A percentile compares a stretch with the other conserved stretches of the same genome.
phyloP scores from a whole-genome alignment of 2,329 filamentous ascomycete species.

The Helotiales sp. region DNA sequence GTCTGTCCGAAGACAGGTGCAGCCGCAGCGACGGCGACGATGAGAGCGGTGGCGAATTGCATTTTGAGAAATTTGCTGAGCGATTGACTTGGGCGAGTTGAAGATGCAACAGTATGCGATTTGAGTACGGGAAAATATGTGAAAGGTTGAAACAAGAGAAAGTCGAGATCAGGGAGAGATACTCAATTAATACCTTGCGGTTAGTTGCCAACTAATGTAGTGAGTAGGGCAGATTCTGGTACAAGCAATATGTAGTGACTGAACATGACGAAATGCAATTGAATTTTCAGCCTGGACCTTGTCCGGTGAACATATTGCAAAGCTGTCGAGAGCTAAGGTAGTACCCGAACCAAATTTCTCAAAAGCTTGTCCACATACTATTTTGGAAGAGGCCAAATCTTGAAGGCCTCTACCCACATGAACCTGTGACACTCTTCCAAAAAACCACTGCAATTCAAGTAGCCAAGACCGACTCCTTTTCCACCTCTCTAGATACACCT shows the following conservation, averaged over 20 bases:
- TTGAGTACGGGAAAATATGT: background rate
- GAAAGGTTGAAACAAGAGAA: slow-evolving; percentile 10
- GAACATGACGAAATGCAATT: background rate
- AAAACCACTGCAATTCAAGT: slow-evolving; percentile 12
- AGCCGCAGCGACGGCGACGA: slow-evolving; percentile 17
- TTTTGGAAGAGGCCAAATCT: background rate
- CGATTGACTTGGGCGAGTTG: slow-evolving; percentile 21
- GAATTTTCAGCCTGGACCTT: slow-evolving; percentile 5
- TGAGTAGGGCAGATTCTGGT: background rate
- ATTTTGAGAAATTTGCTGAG: slow-evolving; percentile 36
- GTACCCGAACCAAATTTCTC: slow-evolving; percentile 3
- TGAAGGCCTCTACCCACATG: background rate
- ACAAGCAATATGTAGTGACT: background rate
- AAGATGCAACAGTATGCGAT: slow-evolving; percentile 5
- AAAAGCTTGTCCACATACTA: background rate
- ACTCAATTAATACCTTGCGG: background rate
- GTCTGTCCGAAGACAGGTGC: slow-evolving; percentile 10
- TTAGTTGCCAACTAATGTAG: background rate
- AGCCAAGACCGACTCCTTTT: slow-evolving; percentile 33
- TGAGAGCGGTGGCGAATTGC: slow-evolving; percentile 38
- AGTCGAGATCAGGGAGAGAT: background rate
- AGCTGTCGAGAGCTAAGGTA: background rate
- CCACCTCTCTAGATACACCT: slow-evolving; percentile 40
- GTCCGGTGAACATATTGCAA: background rate
- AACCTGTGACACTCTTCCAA: background rate